phyloP scores from a whole-genome alignment of 2,329 filamentous ascomycete species.

The Alternaria sp. region DNA sequence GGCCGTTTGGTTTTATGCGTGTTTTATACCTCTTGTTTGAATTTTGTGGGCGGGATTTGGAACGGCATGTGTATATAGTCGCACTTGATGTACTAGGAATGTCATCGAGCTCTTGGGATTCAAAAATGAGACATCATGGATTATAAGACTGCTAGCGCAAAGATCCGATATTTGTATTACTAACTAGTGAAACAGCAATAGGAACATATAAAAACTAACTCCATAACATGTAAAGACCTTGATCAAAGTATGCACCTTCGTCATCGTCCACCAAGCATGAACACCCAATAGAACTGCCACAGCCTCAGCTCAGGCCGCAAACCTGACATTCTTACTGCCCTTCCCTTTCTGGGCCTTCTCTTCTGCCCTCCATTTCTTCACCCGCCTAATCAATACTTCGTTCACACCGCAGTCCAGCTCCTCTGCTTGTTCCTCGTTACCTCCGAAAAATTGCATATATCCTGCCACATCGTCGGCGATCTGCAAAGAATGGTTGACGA shows the following conservation, averaged over 20 bases:
- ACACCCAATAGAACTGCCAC: fast-evolving
- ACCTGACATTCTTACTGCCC: background rate
- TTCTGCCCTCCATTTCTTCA: background rate
- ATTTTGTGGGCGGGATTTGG: background rate
- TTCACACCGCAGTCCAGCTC: background rate
- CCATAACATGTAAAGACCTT: background rate
- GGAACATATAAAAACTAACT: background rate
- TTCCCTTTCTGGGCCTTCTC: background rate
- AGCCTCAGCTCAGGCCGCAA: background rate
- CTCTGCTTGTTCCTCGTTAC: background rate
- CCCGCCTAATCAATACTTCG: background rate
- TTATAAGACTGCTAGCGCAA: background rate
- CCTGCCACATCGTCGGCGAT: background rate
- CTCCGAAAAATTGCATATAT: background rate
- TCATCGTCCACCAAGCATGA: background rate
- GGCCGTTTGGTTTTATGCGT: background rate
- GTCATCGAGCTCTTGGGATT: background rate
- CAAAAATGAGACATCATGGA: fast-evolving
- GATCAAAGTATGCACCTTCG: background rate
- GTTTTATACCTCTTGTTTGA: background rate
- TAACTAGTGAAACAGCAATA: background rate
- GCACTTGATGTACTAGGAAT: background rate
- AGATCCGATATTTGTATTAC: background rate
- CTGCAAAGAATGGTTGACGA: background rate
- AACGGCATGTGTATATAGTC: background rate